Percentiles rank a stretch among this genome's conserved stretches.
These are phyloP conservation scores for Talaromyces stipitatus DNA, from an alignment of 495 filamentous ascomycete species.

Conservation along the genomic window DNA sequence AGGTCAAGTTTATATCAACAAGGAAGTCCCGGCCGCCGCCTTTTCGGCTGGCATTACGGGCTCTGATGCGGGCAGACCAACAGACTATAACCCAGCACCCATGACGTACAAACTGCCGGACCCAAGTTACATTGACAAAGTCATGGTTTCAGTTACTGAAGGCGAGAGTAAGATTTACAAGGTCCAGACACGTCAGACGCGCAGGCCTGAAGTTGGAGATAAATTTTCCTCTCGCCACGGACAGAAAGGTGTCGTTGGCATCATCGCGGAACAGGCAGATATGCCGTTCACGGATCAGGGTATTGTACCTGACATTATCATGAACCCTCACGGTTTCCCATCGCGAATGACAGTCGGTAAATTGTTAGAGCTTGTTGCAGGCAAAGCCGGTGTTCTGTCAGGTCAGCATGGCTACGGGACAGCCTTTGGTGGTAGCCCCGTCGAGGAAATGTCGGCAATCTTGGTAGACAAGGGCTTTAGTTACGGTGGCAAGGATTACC, in stretches of 20 bases:
- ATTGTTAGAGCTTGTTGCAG: constrained; percentile 89
- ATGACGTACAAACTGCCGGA: constrained; percentile 80
- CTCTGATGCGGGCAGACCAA: constrained; percentile 48
- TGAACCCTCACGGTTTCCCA: constrained; percentile 99
- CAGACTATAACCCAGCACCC: constrained; percentile 58
- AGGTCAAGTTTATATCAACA: constrained; percentile 83
- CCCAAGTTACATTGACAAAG: constrained; percentile 84
- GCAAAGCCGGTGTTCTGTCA: constrained; percentile 82
- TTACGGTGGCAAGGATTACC: constrained; percentile 93
- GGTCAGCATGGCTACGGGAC: constrained; percentile 86
- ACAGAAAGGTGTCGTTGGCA: constrained; percentile 95
- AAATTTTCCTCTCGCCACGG: constrained; percentile 98
- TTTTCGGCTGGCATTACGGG: constrained; percentile 51
- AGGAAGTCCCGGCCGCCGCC: constrained; percentile 69
- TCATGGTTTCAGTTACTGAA: constrained; percentile 83
- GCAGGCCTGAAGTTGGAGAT: constrained; percentile 88
- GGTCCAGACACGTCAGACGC: constrained; percentile 85
- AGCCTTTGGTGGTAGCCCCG: constrained; percentile 87
- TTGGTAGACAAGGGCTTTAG: constrained; percentile 84
- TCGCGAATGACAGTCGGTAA: constrained; percentile 99
- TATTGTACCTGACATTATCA: constrained; percentile 94
- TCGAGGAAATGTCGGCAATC: constrained; percentile 80
- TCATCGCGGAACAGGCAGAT: constrained; percentile 91
- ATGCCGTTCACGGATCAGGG: constrained; percentile 93
- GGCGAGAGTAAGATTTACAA: constrained; percentile 75